These are phyloP conservation scores for Tricholoma saponaceum DNA, from an alignment of 768 basidiomycete genomes.

Conservation along the genomic window DNA sequence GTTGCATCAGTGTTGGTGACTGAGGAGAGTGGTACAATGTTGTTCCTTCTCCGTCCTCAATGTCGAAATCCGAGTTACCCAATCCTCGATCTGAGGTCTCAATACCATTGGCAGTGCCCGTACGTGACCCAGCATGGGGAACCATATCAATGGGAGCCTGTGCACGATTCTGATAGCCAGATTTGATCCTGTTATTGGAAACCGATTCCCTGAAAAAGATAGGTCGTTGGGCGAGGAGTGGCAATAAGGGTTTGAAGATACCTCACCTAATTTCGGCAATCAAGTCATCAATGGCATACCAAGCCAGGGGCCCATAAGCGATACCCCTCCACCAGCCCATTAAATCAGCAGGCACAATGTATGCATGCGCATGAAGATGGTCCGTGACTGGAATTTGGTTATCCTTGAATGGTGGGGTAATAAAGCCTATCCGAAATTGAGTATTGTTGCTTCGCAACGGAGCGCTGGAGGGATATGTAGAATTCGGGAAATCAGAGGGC, in stretches of 20 bases:
- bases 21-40: slow-evolving; percentile 20
- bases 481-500: slow-evolving; percentile 22
- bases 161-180: slow-evolving; percentile 57
- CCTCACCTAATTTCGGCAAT: slow-evolving; percentile 78
- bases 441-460: slow-evolving; percentile 28
- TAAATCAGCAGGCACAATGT: slow-evolving; percentile 57
- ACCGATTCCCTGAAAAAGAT: slow-evolving; percentile 57
- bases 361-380: slow-evolving; percentile 77
- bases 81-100: slow-evolving; percentile 57
- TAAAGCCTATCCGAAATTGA: slow-evolving; percentile 67
- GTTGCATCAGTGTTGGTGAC: slow-evolving; percentile 28
- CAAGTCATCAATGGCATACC: slow-evolving; percentile 75
- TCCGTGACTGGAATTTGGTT: slow-evolving; percentile 76
- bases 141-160: slow-evolving; percentile 70
- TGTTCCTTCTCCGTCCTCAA: slow-evolving; percentile 37
- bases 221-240: slow-evolving; percentile 1
- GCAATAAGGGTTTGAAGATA: background rate
- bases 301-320: slow-evolving; percentile 63
- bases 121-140: slow-evolving; percentile 64
- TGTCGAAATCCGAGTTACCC: slow-evolving; percentile 35
- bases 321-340: slow-evolving; percentile 72
- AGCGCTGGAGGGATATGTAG: slow-evolving; percentile 12
- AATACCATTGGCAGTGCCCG: slow-evolving; percentile 59
- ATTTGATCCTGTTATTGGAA: slow-evolving; percentile 82
- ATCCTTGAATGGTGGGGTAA: slow-evolving; percentile 74